Conservation (phyloP, 768 basidiomycete genomes). For the Pilatotrama ljubarskyi region DNA sequence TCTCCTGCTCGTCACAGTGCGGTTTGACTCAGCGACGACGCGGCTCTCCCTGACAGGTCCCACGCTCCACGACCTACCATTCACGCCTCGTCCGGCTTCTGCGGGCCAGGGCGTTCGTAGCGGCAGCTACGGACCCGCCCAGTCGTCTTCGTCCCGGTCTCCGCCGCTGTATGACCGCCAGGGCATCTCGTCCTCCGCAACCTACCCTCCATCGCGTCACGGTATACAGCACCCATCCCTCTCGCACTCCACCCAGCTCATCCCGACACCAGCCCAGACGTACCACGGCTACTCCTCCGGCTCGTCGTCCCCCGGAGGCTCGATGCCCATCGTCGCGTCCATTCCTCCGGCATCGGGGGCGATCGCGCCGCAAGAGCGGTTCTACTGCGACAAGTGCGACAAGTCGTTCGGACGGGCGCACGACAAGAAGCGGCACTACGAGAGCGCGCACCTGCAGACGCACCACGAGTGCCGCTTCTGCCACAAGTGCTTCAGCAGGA, state of each 20-base stretch:
- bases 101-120: neutral
- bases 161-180: constrained; percentile 7
- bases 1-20: neutral
- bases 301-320: constrained; percentile 9
- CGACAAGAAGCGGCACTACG: constrained; percentile 80
- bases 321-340: constrained; percentile 18
- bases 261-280: constrained; percentile 24
- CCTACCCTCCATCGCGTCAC: constrained; percentile 2
- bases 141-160: constrained; percentile 2
- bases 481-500: constrained; percentile 77
- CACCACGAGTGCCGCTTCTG: constrained; percentile 73
- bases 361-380: constrained; percentile 56
- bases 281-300: constrained; percentile 18
- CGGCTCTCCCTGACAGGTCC: constrained; percentile 11
- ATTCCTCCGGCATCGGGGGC: constrained; percentile 27
- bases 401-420: constrained; percentile 81
- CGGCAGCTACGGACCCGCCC: constrained; percentile 4
- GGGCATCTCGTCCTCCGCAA: neutral
- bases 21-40: neutral
- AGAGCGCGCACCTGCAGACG: constrained; percentile 68
- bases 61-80: constrained; percentile 20
- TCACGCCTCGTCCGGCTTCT: constrained; percentile 1
- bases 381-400: constrained; percentile 74
- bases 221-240: constrained; percentile 14
- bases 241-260: constrained; percentile 21